A percentile compares a stretch with the other conserved stretches of the same genome.
These are phyloP conservation scores for Goffeauzyma gilvescens DNA, from an alignment of 768 basidiomycete species.

Conservation along the genomic window DNA sequence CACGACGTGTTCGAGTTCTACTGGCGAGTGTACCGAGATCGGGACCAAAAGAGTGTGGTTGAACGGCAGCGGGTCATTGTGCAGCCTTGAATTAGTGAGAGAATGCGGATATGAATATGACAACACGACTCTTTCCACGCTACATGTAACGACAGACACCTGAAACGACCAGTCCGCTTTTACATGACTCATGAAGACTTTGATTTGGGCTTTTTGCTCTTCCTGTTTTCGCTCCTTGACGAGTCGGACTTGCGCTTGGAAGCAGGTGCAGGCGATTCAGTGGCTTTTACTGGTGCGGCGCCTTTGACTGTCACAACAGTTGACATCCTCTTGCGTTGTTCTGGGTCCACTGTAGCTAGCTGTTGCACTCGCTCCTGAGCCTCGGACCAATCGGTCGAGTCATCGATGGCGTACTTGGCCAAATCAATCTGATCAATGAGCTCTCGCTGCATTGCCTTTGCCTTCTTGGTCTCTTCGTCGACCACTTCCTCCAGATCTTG, in stretches of 20 bases:
- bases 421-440: conserved; percentile 77
- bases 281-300: too few relatives aligned
- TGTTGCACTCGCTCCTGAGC: conserved; percentile 56
- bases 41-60: conserved; percentile 51
- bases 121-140: too few relatives aligned
- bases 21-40: conserved; percentile 63
- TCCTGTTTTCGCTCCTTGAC: too few relatives aligned
- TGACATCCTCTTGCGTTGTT: conserved; percentile 37
- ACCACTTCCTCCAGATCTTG: conserved; percentile 64
- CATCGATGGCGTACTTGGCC: conserved; percentile 54
- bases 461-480: conserved; percentile 40
- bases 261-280: too few relatives aligned
- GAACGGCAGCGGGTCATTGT: conserved; percentile 22
- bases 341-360: conserved; percentile 29
- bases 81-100: background rate
- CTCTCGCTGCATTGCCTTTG: conserved; percentile 47
- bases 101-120: too few relatives aligned
- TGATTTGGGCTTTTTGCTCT: too few relatives aligned
- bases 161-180: too few relatives aligned
- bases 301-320: conserved; percentile 62
- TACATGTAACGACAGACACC: too few relatives aligned
- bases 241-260: too few relatives aligned
- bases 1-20: conserved; percentile 72
- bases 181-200: too few relatives aligned
- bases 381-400: conserved; percentile 51